phyloP scores from a whole-genome alignment of 176 grass and related monocot genomes.

The barley (Hordeum vulgare) region DNA sequence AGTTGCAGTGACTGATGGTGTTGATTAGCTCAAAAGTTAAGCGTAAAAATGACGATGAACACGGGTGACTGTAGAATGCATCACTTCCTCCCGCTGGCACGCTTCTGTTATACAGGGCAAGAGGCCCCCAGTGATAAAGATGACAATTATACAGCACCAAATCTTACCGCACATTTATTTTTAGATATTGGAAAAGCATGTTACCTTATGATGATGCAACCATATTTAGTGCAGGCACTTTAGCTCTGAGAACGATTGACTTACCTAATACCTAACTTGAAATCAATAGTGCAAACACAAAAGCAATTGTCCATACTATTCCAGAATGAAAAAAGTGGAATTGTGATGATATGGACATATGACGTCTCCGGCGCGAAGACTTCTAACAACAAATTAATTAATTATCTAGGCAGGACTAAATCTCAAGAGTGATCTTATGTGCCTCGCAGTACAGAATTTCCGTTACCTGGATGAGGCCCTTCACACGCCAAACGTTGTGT shows the following conservation, averaged over 20 bases:
- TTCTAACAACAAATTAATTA: conserved; percentile 15
- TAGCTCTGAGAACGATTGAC: not conserved
- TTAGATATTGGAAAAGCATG: conserved; percentile 1
- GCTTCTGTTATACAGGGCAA: not conserved
- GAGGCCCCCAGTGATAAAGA: not conserved
- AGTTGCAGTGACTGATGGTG: not conserved
- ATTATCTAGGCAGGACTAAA: conserved; percentile 8
- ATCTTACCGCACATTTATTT: conserved; percentile 18
- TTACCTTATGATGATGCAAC: conserved; percentile 15
- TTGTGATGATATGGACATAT: not conserved
- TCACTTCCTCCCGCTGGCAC: not conserved
- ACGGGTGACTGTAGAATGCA: not conserved
- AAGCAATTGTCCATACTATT: conserved; percentile 14
- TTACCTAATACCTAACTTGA: conserved; percentile 43
- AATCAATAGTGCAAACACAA: not conserved
- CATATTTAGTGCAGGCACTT: conserved; percentile 20
- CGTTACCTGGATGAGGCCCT: conserved; percentile 80
- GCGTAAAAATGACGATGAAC: not conserved
- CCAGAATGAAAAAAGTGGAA: conserved; percentile 4
- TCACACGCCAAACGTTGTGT: conserved; percentile 91
- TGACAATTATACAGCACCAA: not conserved
- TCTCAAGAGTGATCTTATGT: not conserved
- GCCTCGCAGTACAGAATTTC: not conserved
- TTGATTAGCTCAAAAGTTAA: not conserved
- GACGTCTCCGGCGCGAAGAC: not conserved